Conservation (phyloP, 768 basidiomycete genomes). For the Calocera cornea region DNA sequence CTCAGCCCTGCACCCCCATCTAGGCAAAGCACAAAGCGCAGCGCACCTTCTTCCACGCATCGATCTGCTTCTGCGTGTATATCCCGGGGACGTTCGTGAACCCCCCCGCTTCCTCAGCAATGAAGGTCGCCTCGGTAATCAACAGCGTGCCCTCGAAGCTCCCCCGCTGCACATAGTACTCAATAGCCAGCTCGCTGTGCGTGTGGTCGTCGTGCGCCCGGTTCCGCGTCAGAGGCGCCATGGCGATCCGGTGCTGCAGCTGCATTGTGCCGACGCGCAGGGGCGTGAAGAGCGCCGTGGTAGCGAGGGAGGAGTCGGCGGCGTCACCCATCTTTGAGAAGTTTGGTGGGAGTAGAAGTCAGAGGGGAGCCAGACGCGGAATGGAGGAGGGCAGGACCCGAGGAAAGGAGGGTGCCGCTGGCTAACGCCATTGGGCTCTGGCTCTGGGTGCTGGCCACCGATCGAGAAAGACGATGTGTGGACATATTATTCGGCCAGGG, state of each 20-base stretch:
- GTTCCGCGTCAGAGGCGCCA: slow-evolving; percentile 40
- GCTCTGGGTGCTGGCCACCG: too few relatives aligned
- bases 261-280: slow-evolving; percentile 21
- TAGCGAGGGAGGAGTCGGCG: neutral
- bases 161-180: slow-evolving; percentile 19
- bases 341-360: neutral
- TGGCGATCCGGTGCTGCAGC: slow-evolving; percentile 36
- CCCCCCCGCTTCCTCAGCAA: slow-evolving; percentile 25
- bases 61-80: slow-evolving; percentile 45
- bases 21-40: slow-evolving; percentile 1
- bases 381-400: too few relatives aligned
- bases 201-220: slow-evolving; percentile 24
- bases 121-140: slow-evolving; percentile 44
- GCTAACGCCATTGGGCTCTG: too few relatives aligned
- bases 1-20: too few relatives aligned
- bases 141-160: slow-evolving; percentile 36
- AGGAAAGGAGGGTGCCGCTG: too few relatives aligned
- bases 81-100: slow-evolving; percentile 42
- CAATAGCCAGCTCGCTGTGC: slow-evolving; percentile 8
- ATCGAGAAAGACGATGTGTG: too few relatives aligned
- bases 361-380: too few relatives aligned
- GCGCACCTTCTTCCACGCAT: slow-evolving; percentile 39
- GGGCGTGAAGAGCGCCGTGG: slow-evolving; percentile 22
- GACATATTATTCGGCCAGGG: too few relatives aligned
- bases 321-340: neutral